Base-by-base conservation (phyloP, 441 rosid genomes). In the Pelargonium australe region DNA sequence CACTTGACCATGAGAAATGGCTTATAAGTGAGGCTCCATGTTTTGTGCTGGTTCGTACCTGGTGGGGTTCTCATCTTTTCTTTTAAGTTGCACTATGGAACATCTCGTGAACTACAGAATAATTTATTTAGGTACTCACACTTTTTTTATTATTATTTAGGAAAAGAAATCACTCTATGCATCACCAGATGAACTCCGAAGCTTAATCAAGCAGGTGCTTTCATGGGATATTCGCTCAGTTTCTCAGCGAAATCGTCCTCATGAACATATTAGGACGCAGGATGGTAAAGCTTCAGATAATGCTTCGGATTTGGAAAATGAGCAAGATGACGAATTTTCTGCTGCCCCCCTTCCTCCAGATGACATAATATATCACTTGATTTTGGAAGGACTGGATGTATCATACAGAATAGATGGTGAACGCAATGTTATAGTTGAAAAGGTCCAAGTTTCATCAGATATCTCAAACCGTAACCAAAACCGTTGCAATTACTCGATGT, bases 161-260 rank as follows among this genome's bases (percentile, higher is more conserved):
- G 85, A 79, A 67, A 84, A 79, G 78, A 87, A 76, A 64, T 87
- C 97, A 7, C 83, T 92, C 7, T 92, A 86, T 70, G 80, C 78
- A 63, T 92, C 98, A 31, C 74, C 82, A 5, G 81, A 82, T 31
- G 96, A 90, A 77, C 68, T 90, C 5, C 85, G 79, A 73, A 75
- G 74, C 78, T 79, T 92, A 82, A 79, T 92, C 63, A 70, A 76
- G 47, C 91, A 87, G 76, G 96, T 87, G 23, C 90, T 92, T 67
- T 84, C 92, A 7, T 92, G 98, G 96, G 98, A 92, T 83, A 90
- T 92, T 71, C 88, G 94, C 68, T 89, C 98, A 65, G 74, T 84
- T 69, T 92, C 96, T n/a, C 98, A 90, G 69, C 76, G 87, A 65
- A 87, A 80, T 69, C 82, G 76, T 74, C 89, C 86, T 69, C 90